Conservation (phyloP, 768 basidiomycete species). For the Hygrocybe coccinea region DNA sequence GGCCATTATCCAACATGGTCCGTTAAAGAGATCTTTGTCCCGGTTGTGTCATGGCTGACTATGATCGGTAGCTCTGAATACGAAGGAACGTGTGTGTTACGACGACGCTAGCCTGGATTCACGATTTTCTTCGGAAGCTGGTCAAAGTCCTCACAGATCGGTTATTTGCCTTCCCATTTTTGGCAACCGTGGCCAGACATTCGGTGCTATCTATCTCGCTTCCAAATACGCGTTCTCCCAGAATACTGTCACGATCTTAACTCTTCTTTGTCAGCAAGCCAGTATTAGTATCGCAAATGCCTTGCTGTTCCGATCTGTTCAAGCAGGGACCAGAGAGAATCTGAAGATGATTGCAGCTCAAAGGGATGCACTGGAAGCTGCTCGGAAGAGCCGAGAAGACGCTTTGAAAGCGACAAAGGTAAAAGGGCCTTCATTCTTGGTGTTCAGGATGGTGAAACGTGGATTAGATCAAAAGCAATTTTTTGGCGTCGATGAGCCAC, state of each 20-base stretch:
- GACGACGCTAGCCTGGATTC: slow-evolving; percentile 62
- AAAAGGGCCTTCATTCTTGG: slow-evolving; percentile 2
- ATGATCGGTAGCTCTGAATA: slow-evolving; percentile 49
- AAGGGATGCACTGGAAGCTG: slow-evolving; percentile 62
- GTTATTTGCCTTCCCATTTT: slow-evolving; percentile 68
- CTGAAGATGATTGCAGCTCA: slow-evolving; percentile 74
- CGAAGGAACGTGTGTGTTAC: slow-evolving; percentile 55
- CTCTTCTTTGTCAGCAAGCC: slow-evolving; percentile 66
- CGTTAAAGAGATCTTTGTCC: slow-evolving; percentile 17
- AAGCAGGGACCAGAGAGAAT: slow-evolving; percentile 68
- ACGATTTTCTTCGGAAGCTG: slow-evolving; percentile 64
- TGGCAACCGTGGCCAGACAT: slow-evolving; percentile 71
- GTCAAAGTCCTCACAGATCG: slow-evolving; percentile 54
- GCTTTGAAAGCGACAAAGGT: slow-evolving; percentile 72
- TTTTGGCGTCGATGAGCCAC: slow-evolving; percentile 73
- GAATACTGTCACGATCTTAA: slow-evolving; percentile 56
- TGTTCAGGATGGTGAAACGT: neutral
- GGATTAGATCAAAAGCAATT: slow-evolving; percentile 68
- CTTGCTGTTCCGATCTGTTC: slow-evolving; percentile 68
- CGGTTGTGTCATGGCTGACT: slow-evolving; percentile 1
- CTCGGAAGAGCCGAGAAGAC: slow-evolving; percentile 64
- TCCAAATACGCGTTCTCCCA: slow-evolving; percentile 62
- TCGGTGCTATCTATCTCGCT: slow-evolving; percentile 64
- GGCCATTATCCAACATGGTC: slow-evolving; percentile 64
- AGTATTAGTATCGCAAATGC: slow-evolving; percentile 74